Evolutionary conservation across 1,139 yeast species (phyloP), one percentile per base, ranked within the genome.

Genomic region (Blastobotrys raffinosifermentans): DNA sequence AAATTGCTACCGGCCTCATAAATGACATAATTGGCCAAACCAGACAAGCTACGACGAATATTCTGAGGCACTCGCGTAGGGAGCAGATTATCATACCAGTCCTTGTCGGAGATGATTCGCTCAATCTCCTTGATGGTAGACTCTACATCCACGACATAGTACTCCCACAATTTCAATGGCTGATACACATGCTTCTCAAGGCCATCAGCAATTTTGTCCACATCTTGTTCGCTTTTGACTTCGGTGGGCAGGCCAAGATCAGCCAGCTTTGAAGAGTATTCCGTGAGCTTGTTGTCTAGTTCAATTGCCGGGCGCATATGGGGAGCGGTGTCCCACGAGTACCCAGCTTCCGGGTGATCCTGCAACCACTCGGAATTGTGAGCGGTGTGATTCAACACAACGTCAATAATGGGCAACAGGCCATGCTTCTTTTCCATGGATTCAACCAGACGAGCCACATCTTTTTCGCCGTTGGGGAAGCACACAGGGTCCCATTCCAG

Each of bases 301-400:
- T 81, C 96, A 38, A 87, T 80, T 1, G 97, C 96, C 2, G 94
- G 66, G 15, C 59, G 69, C 47, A 91, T 70, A 60, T 91, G 96
- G 3, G 97, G 96, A 2, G 97, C 94, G 3, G 96, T 89, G 39
- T 73, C 73, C 21, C 72, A 72, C 44, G 85, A 84, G 62, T 91
- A 91, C 5, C 97, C 97, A 2, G 86, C 76, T 25, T 89, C 96
- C 0, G 97, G 97, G 50, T 82, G 87, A 3, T 80, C 81, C 37
- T 73, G 64, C 26, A 91, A 61, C 98, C 98, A 91, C 1, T 56
- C 63, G 0, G 97, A 86, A 59, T 91, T 85, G 55, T 84, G 72
- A 2, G 97, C 96, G 0, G 97, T 91, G 57, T 91, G 98, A 58
- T 91, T 91, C 70, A 87, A 79, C 2, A 91, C 97, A 31, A 91